Conservation (phyloP, 306 rosid species). For the Cyamopsis tetragonoloba region DNA sequence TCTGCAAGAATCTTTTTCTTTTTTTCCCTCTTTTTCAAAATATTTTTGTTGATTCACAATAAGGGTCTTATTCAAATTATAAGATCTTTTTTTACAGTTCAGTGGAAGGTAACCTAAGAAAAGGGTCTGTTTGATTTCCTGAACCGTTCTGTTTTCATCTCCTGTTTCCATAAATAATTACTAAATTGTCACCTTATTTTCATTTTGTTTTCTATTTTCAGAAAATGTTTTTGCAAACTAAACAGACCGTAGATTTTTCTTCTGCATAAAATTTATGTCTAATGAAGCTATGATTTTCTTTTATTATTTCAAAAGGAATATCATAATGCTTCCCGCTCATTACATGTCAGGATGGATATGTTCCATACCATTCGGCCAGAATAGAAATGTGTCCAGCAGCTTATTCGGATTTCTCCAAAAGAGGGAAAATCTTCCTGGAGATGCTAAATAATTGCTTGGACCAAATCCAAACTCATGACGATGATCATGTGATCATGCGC, state of each 20-base stretch:
- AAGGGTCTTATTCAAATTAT: background rate
- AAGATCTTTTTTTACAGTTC: constrained; percentile 7
- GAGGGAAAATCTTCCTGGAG: constrained; percentile 71
- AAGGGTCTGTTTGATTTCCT: too few relatives aligned
- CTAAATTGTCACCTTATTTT: too few relatives aligned
- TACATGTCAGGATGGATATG: constrained; percentile 80
- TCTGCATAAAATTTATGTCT: constrained; percentile 2
- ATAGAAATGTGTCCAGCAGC: constrained; percentile 82
- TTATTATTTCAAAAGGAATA: background rate
- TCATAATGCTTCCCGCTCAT: constrained; percentile 16
- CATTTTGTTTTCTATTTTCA: too few relatives aligned
- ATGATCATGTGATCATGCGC: constrained; percentile 70
- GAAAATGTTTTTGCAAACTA: too few relatives aligned
- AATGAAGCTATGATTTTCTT: background rate
- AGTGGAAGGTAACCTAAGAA: background rate
- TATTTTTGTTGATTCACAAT: background rate
- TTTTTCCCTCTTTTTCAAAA: background rate
- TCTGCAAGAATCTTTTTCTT: background rate
- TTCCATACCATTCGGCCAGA: constrained; percentile 97
- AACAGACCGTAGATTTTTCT: background rate
- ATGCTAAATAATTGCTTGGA: constrained; percentile 90
- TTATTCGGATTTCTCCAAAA: constrained; percentile 62
- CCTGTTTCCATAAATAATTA: too few relatives aligned
- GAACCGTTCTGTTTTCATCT: too few relatives aligned
- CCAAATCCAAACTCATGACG: constrained; percentile 53